These are phyloP conservation scores for Metrosideros polymorpha DNA, from an alignment of 441 rosid species.

Conservation along the genomic window DNA sequence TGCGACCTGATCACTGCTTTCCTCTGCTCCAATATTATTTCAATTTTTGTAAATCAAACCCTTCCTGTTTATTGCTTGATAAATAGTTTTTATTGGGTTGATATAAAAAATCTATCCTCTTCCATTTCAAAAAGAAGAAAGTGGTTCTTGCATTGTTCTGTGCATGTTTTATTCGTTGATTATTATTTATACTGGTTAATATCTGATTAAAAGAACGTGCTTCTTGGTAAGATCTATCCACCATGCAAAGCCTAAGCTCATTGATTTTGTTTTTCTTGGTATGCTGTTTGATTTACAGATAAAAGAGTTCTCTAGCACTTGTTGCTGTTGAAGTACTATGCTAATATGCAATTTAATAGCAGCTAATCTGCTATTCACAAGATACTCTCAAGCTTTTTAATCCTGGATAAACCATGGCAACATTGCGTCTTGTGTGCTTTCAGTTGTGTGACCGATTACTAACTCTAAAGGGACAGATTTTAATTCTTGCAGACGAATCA, in stretches of 20 bases:
- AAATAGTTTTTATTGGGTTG: background rate
- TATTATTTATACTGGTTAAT: background rate
- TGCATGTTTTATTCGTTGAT: background rate
- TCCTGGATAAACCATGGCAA: background rate
- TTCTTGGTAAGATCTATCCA: background rate
- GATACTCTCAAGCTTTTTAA: background rate
- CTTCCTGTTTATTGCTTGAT: background rate
- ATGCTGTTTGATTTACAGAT: background rate
- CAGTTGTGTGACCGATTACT: conserved; percentile 18
- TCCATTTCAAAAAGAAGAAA: background rate
- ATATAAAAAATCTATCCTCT: background rate
- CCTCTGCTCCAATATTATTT: background rate
- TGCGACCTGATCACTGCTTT: background rate
- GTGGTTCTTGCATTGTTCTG: background rate
- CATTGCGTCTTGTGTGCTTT: background rate
- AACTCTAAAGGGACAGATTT: conserved; percentile 65
- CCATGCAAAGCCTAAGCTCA: background rate
- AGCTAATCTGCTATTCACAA: background rate
- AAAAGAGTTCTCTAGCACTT: background rate
- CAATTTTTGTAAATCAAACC: background rate
- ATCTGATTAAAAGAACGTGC: background rate
- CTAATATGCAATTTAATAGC: background rate
- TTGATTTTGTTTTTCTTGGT: background rate
- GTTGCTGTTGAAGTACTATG: background rate
- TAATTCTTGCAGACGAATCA: conserved; percentile 96